These are phyloP conservation scores for Beauveria scarabaeidicola DNA, from an alignment of 2,329 filamentous ascomycete genomes.

Conservation along the genomic window DNA sequence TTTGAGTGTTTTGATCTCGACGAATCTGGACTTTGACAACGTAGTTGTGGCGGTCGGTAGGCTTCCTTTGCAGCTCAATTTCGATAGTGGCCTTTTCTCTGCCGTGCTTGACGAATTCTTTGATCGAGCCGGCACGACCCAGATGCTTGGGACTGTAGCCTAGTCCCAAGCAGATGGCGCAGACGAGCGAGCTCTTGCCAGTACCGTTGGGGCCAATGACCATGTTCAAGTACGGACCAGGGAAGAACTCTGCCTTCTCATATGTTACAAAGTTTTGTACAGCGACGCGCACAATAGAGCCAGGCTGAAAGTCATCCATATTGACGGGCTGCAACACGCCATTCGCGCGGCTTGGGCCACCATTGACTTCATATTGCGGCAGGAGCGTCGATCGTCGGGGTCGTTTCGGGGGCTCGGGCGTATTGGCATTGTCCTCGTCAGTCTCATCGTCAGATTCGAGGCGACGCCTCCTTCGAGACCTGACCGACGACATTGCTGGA, in stretches of 20 bases:
- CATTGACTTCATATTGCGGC: neutral
- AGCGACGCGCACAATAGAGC: slow-evolving; percentile 80
- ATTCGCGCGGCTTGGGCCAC: slow-evolving; percentile 10
- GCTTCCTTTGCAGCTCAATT: slow-evolving; percentile 71
- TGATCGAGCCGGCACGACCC: slow-evolving; percentile 74
- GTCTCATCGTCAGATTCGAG: slow-evolving; percentile 32
- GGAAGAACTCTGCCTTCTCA: slow-evolving; percentile 80
- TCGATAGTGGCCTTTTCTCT: slow-evolving; percentile 71
- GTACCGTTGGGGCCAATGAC: slow-evolving; percentile 98
- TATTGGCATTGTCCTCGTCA: slow-evolving; percentile 21
- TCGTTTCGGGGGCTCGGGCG: slow-evolving; percentile 27
- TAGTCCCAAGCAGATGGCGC: slow-evolving; percentile 87
- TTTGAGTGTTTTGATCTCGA: slow-evolving; percentile 70
- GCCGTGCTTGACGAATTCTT: slow-evolving; percentile 91
- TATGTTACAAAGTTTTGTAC: slow-evolving; percentile 93
- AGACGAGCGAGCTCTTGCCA: slow-evolving; percentile 94
- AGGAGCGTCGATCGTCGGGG: slow-evolving; percentile 21
- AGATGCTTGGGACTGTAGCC: slow-evolving; percentile 77
- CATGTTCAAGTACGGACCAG: slow-evolving; percentile 93
- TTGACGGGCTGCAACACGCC: slow-evolving; percentile 13
- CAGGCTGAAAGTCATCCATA: slow-evolving; percentile 50
- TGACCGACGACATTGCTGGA: slow-evolving; percentile 20
- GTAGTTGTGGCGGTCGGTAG: slow-evolving; percentile 54
- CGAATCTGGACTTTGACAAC: slow-evolving; percentile 69
- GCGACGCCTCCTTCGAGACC: slow-evolving; percentile 35